A percentile compares a stretch with the other conserved stretches of the same genome.
Conservation (phyloP, 2,329 filamentous ascomycete species). For the Grosmannia clavigera region DNA sequence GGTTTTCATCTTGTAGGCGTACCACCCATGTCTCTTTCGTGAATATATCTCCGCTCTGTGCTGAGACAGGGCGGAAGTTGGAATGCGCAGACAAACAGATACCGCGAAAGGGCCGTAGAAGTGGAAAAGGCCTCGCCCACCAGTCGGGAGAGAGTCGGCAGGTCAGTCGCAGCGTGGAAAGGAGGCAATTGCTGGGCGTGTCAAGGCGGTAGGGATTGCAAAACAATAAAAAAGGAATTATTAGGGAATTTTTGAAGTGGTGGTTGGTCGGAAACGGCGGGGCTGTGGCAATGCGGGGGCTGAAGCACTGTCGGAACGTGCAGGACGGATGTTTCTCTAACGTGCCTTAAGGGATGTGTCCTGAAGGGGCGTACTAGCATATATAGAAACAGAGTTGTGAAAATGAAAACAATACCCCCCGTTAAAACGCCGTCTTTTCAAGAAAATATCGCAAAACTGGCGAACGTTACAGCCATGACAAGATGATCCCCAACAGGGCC, state of each 20-base stretch:
- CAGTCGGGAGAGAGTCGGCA: background rate
- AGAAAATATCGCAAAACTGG: background rate
- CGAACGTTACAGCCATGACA: background rate
- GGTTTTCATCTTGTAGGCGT: constrained; percentile 11
- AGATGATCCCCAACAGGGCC: background rate
- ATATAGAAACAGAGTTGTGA: background rate
- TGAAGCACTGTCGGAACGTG: background rate
- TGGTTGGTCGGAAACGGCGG: constrained; percentile 4
- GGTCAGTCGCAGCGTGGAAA: background rate
- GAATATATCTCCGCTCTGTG: background rate
- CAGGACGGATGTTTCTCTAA: background rate
- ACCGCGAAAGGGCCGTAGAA: background rate
- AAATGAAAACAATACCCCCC: background rate
- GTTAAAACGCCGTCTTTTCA: background rate
- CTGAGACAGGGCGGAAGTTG: background rate
- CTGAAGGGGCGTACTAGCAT: background rate
- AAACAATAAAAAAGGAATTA: background rate
- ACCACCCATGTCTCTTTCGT: constrained; percentile 8
- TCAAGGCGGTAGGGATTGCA: background rate
- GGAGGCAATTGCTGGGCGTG: background rate
- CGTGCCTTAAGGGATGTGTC: background rate
- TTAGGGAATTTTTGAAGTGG: constrained; percentile 1
- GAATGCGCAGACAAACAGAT: background rate
- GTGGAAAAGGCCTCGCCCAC: background rate
- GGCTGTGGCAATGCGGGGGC: constrained; percentile 8